phyloP scores from a whole-genome alignment of 2,329 filamentous ascomycete species.

The Fusarium avenaceum region DNA sequence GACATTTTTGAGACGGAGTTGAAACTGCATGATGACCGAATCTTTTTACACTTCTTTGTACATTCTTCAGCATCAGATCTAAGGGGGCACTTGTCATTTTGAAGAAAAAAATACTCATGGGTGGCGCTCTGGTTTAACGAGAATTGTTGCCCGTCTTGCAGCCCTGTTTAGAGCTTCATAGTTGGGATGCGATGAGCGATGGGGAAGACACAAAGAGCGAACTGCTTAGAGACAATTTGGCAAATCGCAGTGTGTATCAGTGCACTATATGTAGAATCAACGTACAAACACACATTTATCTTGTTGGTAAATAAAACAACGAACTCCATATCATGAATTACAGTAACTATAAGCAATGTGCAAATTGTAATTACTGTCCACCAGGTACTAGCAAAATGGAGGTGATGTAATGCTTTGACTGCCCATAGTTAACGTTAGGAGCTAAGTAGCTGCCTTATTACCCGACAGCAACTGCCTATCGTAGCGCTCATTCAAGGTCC shows the following conservation, averaged over 20 bases:
- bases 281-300: background rate
- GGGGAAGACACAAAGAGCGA: conserved; percentile 1
- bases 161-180: conserved; percentile 10
- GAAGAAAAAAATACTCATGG: conserved; percentile 29
- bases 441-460: conserved; percentile 29
- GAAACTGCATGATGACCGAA: conserved; percentile 36
- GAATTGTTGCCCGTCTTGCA: conserved; percentile 18
- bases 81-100: conserved; percentile 29
- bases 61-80: conserved; percentile 39
- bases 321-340: background rate
- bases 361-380: too few relatives aligned
- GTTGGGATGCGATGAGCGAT: conserved; percentile 12
- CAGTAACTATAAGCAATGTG: background rate
- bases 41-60: conserved; percentile 33
- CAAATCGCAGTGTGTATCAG: conserved; percentile 2
- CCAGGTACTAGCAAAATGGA: background rate
- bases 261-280: conserved; percentile 4
- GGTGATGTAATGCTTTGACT: conserved; percentile 45
- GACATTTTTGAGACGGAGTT: conserved; percentile 41
- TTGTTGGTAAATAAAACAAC: background rate
- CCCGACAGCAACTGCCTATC: conserved; percentile 27
- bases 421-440: conserved; percentile 1
- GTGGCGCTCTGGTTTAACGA: conserved; percentile 40
- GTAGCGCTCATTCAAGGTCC: conserved; percentile 3
- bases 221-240: conserved; percentile 13